phyloP scores from a whole-genome alignment of 495 filamentous ascomycete genomes.

The Aspergillus saccharolyticus region DNA sequence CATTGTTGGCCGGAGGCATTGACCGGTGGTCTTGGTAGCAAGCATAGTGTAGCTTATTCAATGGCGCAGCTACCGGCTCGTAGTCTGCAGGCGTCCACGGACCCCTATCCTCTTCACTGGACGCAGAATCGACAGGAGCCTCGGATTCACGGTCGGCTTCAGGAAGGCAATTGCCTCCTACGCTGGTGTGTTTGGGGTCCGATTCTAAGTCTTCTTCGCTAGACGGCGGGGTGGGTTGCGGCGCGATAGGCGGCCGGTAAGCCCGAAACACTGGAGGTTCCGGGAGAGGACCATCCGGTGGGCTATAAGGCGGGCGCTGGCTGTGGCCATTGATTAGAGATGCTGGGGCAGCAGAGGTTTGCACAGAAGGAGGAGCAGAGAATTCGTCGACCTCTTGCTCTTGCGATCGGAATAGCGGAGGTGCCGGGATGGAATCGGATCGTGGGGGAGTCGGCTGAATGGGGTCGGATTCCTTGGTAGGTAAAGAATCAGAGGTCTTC shows the following conservation, averaged over 20 bases:
- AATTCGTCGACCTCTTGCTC: conserved; percentile 8
- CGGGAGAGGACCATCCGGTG: conserved; percentile 3
- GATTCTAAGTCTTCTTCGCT: conserved; percentile 17
- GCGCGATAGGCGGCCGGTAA: conserved; percentile 1
- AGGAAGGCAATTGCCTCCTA: conserved; percentile 35
- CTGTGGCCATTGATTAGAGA: conserved; percentile 3
- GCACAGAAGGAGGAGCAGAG: neutral
- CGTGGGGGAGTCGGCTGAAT: conserved; percentile 11
- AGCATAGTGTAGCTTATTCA: conserved; percentile 37
- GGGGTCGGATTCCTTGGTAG: conserved; percentile 6
- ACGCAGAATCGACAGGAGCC: conserved; percentile 22
- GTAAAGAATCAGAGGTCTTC: conserved; percentile 12
- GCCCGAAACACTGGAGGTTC: neutral
- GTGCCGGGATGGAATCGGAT: conserved; percentile 13
- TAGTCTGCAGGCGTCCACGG: conserved; percentile 29
- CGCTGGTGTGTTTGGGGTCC: conserved; percentile 5
- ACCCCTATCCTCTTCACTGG: conserved; percentile 26
- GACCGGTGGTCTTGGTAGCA: conserved; percentile 45
- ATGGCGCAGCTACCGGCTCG: conserved; percentile 33
- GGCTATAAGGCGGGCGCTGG: neutral
- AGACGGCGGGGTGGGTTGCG: conserved; percentile 17
- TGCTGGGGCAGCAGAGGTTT: conserved; percentile 4
- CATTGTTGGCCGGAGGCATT: conserved; percentile 40
- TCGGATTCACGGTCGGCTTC: conserved; percentile 31
- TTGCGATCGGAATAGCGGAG: conserved; percentile 13